These are phyloP conservation scores for Tylopilus vinaceipallidus DNA, from an alignment of 768 basidiomycete genomes.

Conservation along the genomic window DNA sequence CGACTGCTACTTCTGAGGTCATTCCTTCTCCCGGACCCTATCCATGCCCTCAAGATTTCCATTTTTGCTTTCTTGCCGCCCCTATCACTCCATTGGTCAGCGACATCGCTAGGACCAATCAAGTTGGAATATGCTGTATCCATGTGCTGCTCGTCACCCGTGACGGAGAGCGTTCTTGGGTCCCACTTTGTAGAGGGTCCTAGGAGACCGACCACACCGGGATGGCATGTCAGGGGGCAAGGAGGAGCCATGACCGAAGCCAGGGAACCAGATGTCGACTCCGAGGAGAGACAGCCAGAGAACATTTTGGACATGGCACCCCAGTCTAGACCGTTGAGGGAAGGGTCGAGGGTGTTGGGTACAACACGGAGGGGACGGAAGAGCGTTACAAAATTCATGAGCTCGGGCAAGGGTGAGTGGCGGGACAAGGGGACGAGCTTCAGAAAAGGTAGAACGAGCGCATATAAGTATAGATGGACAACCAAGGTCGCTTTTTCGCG, in stretches of 20 bases:
- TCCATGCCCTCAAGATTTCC: constrained; percentile 41
- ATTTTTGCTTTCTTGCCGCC: constrained; percentile 45
- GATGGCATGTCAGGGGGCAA: constrained; percentile 19
- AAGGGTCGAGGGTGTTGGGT: constrained; percentile 71
- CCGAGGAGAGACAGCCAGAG: constrained; percentile 44
- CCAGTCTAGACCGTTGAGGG: constrained; percentile 64
- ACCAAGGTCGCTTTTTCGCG: not conserved
- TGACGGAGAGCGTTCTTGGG: not conserved
- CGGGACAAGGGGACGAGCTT: constrained; percentile 83
- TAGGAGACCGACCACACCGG: constrained; percentile 15
- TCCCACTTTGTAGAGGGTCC: constrained; percentile 18
- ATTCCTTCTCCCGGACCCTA: constrained; percentile 37
- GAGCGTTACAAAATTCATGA: constrained; percentile 74
- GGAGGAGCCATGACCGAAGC: constrained; percentile 23
- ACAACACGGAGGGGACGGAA: constrained; percentile 77
- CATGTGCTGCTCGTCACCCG: constrained; percentile 26
- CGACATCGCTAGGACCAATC: constrained; percentile 53
- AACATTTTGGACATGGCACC: constrained; percentile 70
- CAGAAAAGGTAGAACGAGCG: not conserved
- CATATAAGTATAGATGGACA: not conserved
- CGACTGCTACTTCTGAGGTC: constrained; percentile 35
- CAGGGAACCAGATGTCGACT: constrained; percentile 5
- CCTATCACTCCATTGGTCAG: constrained; percentile 54
- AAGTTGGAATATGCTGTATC: constrained; percentile 65
- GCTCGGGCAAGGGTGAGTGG: constrained; percentile 86